Percentiles rank a stretch among this genome's conserved stretches.
These are phyloP conservation scores for Nyssa sinensis DNA, from an alignment of 148 eudicot genomes.

Conservation along the genomic window DNA sequence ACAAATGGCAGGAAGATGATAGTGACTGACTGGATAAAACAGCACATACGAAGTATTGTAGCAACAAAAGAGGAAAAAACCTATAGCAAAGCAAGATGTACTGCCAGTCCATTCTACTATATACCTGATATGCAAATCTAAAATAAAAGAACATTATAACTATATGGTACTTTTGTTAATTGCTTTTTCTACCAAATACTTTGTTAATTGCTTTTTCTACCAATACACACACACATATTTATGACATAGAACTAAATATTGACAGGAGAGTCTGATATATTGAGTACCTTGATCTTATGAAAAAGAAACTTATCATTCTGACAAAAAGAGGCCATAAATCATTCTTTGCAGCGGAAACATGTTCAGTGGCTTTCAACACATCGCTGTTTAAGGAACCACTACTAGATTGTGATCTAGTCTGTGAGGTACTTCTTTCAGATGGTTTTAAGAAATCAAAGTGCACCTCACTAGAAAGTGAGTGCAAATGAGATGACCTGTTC, in stretches of 20 bases:
- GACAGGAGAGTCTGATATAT: not conserved
- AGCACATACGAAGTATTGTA: slow-evolving; percentile 4
- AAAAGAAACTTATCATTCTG: slow-evolving; percentile 70
- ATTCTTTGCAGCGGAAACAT: slow-evolving; percentile 20
- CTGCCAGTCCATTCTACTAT: not conserved
- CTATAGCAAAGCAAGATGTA: slow-evolving; percentile 2
- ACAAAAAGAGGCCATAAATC: slow-evolving; percentile 72
- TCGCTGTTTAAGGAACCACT: slow-evolving; percentile 17
- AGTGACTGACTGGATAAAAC: not conserved
- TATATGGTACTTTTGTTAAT: too few species aligned
- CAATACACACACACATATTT: not conserved
- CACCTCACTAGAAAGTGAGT: slow-evolving; percentile 39
- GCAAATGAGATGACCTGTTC: slow-evolving; percentile 66
- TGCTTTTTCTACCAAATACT: too few species aligned
- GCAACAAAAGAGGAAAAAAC: not conserved
- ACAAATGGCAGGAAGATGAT: not conserved
- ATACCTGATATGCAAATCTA: not conserved
- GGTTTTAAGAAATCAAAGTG: slow-evolving; percentile 58
- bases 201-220: not conserved
- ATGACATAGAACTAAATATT: not conserved
- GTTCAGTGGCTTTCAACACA: slow-evolving; percentile 22
- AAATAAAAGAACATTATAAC: too few species aligned
- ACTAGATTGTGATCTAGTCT: slow-evolving; percentile 19
- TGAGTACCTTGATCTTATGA: slow-evolving; percentile 63
- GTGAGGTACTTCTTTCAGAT: slow-evolving; percentile 36